Conservation (phyloP, 176 grass and related monocot genomes). For the Coix lacrymajobi region DNA sequence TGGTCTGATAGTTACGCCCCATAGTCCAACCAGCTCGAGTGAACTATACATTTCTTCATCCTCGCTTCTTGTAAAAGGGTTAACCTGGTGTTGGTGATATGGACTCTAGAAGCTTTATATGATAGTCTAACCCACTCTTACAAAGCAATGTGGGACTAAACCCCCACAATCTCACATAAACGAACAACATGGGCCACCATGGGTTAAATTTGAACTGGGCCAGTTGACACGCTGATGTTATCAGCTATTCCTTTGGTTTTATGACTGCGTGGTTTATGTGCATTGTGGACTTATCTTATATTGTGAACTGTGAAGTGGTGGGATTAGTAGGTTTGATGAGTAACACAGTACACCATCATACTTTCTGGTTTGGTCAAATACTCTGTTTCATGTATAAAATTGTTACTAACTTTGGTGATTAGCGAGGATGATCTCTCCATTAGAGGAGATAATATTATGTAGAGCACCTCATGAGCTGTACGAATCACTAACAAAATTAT, state of each 20-base stretch:
- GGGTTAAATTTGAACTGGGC: neutral
- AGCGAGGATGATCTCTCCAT: neutral
- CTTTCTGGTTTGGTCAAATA: neutral
- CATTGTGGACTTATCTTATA: neutral
- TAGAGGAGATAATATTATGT: neutral
- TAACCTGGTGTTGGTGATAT: neutral
- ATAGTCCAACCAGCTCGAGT: neutral
- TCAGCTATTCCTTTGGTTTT: neutral
- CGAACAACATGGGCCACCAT: neutral
- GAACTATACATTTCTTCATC: neutral
- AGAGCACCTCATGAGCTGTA: neutral
- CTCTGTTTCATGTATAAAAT: conserved; percentile 2
- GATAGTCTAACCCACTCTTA: neutral
- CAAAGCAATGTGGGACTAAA: neutral
- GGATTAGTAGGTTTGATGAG: neutral
- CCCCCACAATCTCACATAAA: neutral
- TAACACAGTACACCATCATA: neutral
- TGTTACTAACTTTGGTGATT: neutral
- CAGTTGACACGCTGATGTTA: neutral
- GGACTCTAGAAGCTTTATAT: neutral
- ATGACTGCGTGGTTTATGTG: neutral
- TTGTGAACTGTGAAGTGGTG: neutral
- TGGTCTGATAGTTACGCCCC: neutral
- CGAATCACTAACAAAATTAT: neutral
- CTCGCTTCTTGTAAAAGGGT: neutral